Percentiles rank a stretch among this genome's conserved stretches.
Conservation (phyloP, 768 basidiomycete species). For the Leccinellum albellum region DNA sequence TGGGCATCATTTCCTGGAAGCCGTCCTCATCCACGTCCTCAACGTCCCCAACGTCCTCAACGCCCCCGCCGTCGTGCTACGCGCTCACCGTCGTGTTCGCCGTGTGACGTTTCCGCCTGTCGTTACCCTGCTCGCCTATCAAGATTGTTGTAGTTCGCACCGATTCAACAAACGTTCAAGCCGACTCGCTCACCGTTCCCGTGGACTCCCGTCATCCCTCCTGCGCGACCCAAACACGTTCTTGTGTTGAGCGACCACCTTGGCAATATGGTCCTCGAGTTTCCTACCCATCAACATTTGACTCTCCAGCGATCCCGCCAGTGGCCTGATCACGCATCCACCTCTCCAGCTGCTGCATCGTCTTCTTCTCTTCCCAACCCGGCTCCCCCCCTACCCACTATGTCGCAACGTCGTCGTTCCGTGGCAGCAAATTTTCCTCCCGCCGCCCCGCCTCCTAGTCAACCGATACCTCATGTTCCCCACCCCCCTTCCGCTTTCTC, state of each 20-base stretch:
- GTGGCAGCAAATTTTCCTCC: constrained; percentile 62
- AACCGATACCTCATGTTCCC: constrained; percentile 71
- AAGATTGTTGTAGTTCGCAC: constrained; percentile 15
- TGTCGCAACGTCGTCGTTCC: constrained; percentile 59
- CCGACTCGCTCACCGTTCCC: constrained; percentile 5
- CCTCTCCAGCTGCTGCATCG: constrained; percentile 25
- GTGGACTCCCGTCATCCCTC: not conserved
- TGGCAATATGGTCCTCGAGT: constrained; percentile 29
- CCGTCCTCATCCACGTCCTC: constrained; percentile 5
- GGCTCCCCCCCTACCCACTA: constrained; percentile 28
- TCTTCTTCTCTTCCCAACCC: constrained; percentile 32
- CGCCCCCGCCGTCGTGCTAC: constrained; percentile 5
- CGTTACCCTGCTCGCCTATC: constrained; percentile 1
- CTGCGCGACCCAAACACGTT: not conserved
- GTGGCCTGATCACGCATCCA: constrained; percentile 29
- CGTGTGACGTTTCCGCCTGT: constrained; percentile 7
- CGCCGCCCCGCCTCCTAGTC: constrained; percentile 66
- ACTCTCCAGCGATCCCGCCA: constrained; percentile 31
- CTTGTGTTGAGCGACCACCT: not conserved
- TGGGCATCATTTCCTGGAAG: constrained; percentile 3
- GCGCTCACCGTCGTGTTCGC: constrained; percentile 5
- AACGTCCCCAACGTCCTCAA: constrained; percentile 6
- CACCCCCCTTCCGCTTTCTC: constrained; percentile 20
- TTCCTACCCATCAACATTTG: constrained; percentile 27
- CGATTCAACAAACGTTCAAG: constrained; percentile 9